Conservation (phyloP, 345 rosid genomes). For the Syzygium grande region DNA sequence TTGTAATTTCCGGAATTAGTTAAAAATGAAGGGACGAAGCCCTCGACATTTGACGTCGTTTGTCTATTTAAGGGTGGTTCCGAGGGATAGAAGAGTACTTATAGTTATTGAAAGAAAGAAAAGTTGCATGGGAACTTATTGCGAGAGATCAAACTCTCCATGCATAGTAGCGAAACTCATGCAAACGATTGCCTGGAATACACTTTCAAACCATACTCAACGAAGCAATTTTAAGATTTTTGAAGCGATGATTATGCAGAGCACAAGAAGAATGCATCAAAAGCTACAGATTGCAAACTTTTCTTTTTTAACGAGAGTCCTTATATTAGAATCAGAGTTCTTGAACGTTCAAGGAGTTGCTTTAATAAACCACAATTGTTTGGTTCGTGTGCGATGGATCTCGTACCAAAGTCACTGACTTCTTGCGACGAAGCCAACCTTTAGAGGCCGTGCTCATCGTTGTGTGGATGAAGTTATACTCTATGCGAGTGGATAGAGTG, state of each 20-base stretch:
- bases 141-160: background rate
- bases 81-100: background rate
- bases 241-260: background rate
- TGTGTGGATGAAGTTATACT: too few species aligned
- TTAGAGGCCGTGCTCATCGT: too few species aligned
- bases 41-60: rapidly evolving
- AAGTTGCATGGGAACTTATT: background rate
- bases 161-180: background rate
- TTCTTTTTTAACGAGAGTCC: background rate
- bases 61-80: background rate
- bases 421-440: too few species aligned
- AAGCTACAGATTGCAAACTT: background rate
- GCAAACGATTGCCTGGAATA: background rate
- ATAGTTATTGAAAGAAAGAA: background rate
- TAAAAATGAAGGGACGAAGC: background rate
- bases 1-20: background rate
- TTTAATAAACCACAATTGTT: too few species aligned
- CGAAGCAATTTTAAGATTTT: background rate
- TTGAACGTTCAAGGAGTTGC: background rate
- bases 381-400: background rate
- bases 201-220: background rate
- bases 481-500: too few species aligned
- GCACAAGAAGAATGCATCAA: background rate
- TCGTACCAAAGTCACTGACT: too few species aligned
- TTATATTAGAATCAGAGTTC: background rate